These are phyloP conservation scores for Lolium multiflorum DNA, from an alignment of 176 grass and related monocot species.

Conservation along the genomic window DNA sequence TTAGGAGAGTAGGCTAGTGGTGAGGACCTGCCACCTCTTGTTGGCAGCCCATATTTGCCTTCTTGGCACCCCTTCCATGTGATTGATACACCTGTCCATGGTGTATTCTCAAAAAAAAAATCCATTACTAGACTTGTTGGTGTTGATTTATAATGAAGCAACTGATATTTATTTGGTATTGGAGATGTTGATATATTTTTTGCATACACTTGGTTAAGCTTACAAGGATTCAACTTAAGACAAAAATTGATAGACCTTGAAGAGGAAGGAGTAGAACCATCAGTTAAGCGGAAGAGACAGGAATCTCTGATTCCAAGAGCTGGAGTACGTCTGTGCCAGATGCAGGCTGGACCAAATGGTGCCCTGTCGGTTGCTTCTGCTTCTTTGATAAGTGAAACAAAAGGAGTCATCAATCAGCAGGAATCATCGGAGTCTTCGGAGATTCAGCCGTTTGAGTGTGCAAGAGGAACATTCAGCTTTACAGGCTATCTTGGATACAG, in stretches of 20 bases:
- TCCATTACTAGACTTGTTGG: too few species aligned
- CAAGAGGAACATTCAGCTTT: too few species aligned
- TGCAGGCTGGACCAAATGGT: not conserved
- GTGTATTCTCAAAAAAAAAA: too few species aligned
- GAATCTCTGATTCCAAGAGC: not conserved
- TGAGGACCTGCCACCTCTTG: too few species aligned
- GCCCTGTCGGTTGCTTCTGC: not conserved
- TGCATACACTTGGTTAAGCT: too few species aligned
- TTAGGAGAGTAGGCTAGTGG: too few species aligned
- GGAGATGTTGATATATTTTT: not conserved
- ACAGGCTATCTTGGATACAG: too few species aligned
- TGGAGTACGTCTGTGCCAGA: not conserved
- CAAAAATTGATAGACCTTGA: not conserved
- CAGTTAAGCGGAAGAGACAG: too few species aligned
- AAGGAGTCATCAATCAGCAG: not conserved
- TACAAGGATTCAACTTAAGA: not conserved
- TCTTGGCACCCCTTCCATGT: too few species aligned
- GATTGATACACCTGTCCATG: too few species aligned
- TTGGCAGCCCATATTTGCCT: too few species aligned
- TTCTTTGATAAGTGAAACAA: not conserved
- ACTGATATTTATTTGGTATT: not conserved
- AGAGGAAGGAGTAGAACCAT: not conserved
- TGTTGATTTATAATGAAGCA: not conserved
- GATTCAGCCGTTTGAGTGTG: not conserved
- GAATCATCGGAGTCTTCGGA: too few species aligned